Evolutionary conservation across 2,329 filamentous ascomycete genomes (phyloP).

Genomic region (Botrytis tulipae): DNA sequence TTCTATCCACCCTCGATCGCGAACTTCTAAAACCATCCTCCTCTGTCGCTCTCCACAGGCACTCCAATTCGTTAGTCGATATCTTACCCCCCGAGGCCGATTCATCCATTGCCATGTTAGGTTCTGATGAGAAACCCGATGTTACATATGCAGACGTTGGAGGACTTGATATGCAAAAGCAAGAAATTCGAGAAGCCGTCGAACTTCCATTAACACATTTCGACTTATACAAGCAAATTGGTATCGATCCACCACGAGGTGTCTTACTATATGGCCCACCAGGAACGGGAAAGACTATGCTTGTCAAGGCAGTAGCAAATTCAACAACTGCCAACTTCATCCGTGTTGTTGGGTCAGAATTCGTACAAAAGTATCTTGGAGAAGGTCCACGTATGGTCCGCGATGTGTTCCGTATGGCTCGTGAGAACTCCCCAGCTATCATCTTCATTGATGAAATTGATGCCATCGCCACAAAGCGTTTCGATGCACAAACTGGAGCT

Average conservation of each 20-base stretch:
- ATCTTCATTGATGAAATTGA: conserved; percentile 99
- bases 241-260: conserved; percentile 95
- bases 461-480: conserved; percentile 97
- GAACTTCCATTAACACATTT: conserved; percentile 97
- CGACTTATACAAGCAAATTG: conserved; percentile 98
- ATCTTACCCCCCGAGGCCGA: conserved; percentile 98
- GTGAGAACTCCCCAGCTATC: conserved; percentile 96
- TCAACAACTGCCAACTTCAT: conserved; percentile 98
- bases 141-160: conserved; percentile 97
- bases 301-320: conserved; percentile 98
- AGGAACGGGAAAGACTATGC: conserved; percentile 94
- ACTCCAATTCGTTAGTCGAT: conserved; percentile 97
- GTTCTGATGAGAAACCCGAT: conserved; percentile 94
- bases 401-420: conserved; percentile 98
- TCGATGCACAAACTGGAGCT: conserved; percentile 96
- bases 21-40: conserved; percentile 97
- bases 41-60: conserved; percentile 93
- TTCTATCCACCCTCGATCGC: conserved; percentile 95
- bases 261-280: conserved; percentile 95
- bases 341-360: conserved; percentile 95
- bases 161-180: conserved; percentile 99
- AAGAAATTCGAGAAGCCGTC: conserved; percentile 96
- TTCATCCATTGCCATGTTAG: conserved; percentile 97
- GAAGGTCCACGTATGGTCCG: conserved; percentile 98
- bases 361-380: conserved; percentile 97